Base-by-base conservation (phyloP, 768 basidiomycete genomes). In the Suillus fuscotomentosus region DNA sequence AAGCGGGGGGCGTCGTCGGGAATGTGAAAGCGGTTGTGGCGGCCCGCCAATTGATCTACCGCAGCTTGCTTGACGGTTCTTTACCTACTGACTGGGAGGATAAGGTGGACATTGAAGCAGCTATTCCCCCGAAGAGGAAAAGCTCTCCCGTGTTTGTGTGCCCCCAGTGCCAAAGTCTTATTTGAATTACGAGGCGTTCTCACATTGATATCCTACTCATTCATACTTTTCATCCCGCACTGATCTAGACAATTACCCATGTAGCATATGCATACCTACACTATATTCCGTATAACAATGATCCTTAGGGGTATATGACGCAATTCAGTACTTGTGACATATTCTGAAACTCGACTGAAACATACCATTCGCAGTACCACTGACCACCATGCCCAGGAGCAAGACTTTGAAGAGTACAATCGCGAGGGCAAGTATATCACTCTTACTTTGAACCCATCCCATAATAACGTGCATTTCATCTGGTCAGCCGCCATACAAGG, bases 1-100 rank as follows among this genome's bases (percentile, higher is more conserved):
- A 72, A 4, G 67, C 54, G 0, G 82, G 82, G 0, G 84, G 86
- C 1, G 67, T 87, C 0, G 78, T 80, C 1, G 87, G 87, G 2
- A 88, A 88, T 65, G 71, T 86, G 0, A 65, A 73, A 1, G 69
- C 79, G 27, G 86, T 88, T 3, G 71, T 79, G 8, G 69, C 73
- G 0, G 85, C 87, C 1, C 76, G 87, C 53, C 71, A 76, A 39
- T 64, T 85, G n/a, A 82, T 88, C 24, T 82, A 81, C 66, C 68
- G 62, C 1, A 70, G 72, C 2, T 67, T 86, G n/a, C 67, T 61
- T 9, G 72, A 68, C 0, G 67, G 62, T 45, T 68, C 62, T 57
- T 64, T 82, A 11, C 76, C 80, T 3, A 78, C 79, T 2, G 72
- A 79, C 20, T 86, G 86, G 86, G 69, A 81, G 60, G 68, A 71